These are phyloP conservation scores for Diplocarpon mali DNA, from an alignment of 2,329 filamentous ascomycete species.

Conservation along the genomic window DNA sequence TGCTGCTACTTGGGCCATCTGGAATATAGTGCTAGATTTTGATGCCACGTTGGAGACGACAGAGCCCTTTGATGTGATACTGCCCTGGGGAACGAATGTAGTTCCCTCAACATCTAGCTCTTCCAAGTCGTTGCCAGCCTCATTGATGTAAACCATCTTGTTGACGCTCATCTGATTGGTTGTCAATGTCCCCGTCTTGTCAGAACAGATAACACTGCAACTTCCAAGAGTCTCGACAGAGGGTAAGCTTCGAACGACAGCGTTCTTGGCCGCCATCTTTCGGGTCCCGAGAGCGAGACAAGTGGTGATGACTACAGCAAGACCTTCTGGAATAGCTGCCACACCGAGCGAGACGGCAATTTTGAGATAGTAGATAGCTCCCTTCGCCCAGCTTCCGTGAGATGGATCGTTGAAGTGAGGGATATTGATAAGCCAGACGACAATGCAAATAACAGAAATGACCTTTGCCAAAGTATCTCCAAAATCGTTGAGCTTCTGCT, in stretches of 20 bases:
- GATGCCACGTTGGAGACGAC: constrained; percentile 55
- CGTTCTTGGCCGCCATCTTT: constrained; percentile 98
- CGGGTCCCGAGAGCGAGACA: constrained; percentile 91
- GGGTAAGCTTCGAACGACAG: constrained; percentile 87
- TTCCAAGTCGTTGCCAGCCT: constrained; percentile 61
- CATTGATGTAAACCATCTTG: constrained; percentile 76
- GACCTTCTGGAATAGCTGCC: constrained; percentile 91
- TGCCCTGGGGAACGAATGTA: constrained; percentile 77
- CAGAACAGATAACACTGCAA: constrained; percentile 98
- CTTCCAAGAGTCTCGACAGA: constrained; percentile 97
- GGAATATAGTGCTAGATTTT: constrained; percentile 64
- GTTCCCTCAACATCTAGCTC: constrained; percentile 88
- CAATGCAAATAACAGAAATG: constrained; percentile 89
- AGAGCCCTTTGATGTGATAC: constrained; percentile 59
- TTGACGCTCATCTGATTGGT: constrained; percentile 99
- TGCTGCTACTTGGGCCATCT: constrained; percentile 61
- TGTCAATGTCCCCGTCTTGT: constrained; percentile 96
- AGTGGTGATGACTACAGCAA: constrained; percentile 98
- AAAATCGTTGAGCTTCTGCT: constrained; percentile 98
- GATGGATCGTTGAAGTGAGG: constrained; percentile 92
- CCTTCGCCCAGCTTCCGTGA: constrained; percentile 89
- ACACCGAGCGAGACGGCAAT: constrained; percentile 97
- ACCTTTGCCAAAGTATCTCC: constrained; percentile 94
- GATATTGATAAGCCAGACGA: constrained; percentile 98
- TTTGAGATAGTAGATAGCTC: constrained; percentile 98